Base-by-base conservation (phyloP, 148 eudicot genomes). In the Persicaria maculosa region DNA sequence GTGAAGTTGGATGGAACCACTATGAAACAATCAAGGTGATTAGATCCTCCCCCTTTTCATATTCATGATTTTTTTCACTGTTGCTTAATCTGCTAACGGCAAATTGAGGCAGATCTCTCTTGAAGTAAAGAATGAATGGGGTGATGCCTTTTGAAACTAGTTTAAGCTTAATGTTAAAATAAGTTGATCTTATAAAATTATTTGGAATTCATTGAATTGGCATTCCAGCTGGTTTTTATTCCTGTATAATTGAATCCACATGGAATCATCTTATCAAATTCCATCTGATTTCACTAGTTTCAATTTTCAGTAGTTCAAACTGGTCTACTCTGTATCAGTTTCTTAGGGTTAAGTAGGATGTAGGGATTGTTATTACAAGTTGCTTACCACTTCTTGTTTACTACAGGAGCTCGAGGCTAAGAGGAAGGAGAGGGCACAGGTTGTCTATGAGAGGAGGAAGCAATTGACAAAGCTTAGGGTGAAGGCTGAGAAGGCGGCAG, bases 1-100 rank as follows among this genome's bases (percentile, higher is more conserved):
- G 87, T 1, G 95, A 90, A 77, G 95, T 88, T 50, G 95, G 92
- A 50, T 90, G 95, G 95, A 90, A 90, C 84, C 86, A 90, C 72
- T 83, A 85, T 74, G 92, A 88, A 50, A 90, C 95, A 20, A 90
- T 90, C 80, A 88, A 76, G 88, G 95, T 90, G n/a, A 65, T 65
- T 65, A 43, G 15, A 65, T 0, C 15, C 47, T 43, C 14, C 19
- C 6, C n/a, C 46, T 43, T 12, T 43, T 62, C 14, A 22, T 11
- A 31, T 22, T 10, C 43, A 22, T 20, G 40, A 1, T 22, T 19
- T 22, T 36, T 19, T 58, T 58, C 22, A 7, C 1, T 12, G 8
- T 1, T 58, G 12, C 11, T 8, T 58, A 22, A 58, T 20, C 64
- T 58, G 40, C 65, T 6, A 58, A 58, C 11, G 20, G 36, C 8